Percentiles rank a stretch among this genome's conserved stretches.
Conservation (phyloP, 768 basidiomycete species). For the Rubroboletus satanas region DNA sequence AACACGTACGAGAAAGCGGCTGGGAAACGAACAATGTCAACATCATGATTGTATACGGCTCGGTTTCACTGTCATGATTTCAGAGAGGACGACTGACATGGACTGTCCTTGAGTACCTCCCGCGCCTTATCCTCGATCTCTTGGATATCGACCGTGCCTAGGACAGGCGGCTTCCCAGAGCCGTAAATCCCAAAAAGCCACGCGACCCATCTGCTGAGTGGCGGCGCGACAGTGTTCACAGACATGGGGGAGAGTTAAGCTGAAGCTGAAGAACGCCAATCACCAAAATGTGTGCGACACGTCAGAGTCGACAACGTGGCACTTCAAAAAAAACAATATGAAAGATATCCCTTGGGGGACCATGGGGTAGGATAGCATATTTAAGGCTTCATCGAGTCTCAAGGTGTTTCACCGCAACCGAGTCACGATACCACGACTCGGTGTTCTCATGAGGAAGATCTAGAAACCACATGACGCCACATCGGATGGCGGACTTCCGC, state of each 20-base stretch:
- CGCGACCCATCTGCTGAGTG: constrained; percentile 17
- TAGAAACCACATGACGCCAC: background rate
- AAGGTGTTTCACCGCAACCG: background rate
- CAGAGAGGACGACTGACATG: constrained; percentile 35
- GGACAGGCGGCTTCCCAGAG: constrained; percentile 24
- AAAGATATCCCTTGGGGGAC: background rate
- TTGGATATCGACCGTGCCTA: constrained; percentile 60
- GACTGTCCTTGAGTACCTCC: constrained; percentile 55
- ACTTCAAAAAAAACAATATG: background rate
- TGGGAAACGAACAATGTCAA: constrained; percentile 23
- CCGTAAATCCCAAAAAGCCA: constrained; percentile 22
- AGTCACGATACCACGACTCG: background rate
- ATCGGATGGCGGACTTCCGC: background rate
- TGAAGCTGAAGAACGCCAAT: background rate
- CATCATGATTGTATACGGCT: background rate
- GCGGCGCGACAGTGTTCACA: constrained; percentile 21
- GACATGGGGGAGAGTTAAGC: constrained; percentile 4
- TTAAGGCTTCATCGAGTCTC: constrained; percentile 1
- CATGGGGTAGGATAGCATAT: background rate
- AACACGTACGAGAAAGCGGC: constrained; percentile 65
- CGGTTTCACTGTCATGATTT: background rate
- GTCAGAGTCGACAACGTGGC: background rate
- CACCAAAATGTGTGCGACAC: background rate
- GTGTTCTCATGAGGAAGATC: background rate
- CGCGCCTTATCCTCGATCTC: constrained; percentile 61